phyloP scores from a whole-genome alignment of 495 filamentous ascomycete species.

The Aspergillus biplanus region DNA sequence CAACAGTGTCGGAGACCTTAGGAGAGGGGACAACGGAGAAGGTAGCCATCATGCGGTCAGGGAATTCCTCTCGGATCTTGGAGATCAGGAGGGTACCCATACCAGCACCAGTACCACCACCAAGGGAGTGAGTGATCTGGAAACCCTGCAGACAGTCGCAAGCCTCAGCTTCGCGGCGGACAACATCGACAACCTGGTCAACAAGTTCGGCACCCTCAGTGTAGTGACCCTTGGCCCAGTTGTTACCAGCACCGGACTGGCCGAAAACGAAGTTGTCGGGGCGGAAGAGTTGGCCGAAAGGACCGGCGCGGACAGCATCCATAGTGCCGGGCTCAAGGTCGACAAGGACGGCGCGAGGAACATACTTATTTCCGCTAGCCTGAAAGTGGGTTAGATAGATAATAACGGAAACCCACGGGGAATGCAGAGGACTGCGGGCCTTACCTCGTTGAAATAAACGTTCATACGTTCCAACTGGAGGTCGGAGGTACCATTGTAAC shows the following conservation, averaged over 20 bases:
- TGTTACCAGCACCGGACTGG: slow-evolving; percentile 99
- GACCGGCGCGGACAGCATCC: slow-evolving; percentile 98
- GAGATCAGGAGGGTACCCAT: slow-evolving; percentile 99
- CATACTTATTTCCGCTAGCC: slow-evolving; percentile 97
- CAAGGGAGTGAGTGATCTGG: slow-evolving; percentile 99
- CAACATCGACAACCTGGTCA: slow-evolving; percentile 96
- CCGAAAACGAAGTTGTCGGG: slow-evolving; percentile 99
- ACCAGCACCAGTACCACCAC: slow-evolving; percentile 99
- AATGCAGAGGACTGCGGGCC: too few species aligned
- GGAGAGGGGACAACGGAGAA: slow-evolving; percentile 99
- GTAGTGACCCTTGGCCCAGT: slow-evolving; percentile 99
- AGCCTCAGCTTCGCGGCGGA: slow-evolving; percentile 97
- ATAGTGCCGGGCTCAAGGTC: slow-evolving; percentile 98
- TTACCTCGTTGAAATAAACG: slow-evolving; percentile 97
- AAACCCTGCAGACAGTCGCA: slow-evolving; percentile 99
- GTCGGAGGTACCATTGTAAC: slow-evolving; percentile 96
- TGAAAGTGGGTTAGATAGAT: slow-evolving; percentile 40
- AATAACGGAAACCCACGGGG: background rate
- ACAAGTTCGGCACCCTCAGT: slow-evolving; percentile 99
- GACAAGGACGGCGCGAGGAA: slow-evolving; percentile 98
- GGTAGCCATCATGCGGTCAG: slow-evolving; percentile 99
- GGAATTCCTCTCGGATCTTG: slow-evolving; percentile 99
- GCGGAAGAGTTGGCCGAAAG: slow-evolving; percentile 99
- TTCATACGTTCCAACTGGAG: slow-evolving; percentile 99
- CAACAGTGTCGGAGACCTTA: slow-evolving; percentile 99